Evolutionary conservation across 768 basidiomycete species (phyloP).

Genomic region (Hemileccinum impolitum): DNA sequence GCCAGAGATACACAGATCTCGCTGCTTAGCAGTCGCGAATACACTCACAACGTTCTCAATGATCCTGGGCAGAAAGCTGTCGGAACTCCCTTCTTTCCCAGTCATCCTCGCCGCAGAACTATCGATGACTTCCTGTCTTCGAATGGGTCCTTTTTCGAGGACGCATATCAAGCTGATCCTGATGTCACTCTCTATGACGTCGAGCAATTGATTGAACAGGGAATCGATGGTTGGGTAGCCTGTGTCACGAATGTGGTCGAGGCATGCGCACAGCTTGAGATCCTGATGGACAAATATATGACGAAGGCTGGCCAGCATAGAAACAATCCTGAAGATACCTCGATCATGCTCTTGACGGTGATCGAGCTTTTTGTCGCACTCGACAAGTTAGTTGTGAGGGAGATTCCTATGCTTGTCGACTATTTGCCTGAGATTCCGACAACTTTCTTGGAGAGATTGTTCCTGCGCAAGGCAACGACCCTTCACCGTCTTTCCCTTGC

Average conservation of each 20-base stretch:
- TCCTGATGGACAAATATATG: constrained; percentile 24
- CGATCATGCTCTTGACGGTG: constrained; percentile 36
- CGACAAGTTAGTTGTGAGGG: constrained; percentile 17
- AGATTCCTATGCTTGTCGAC: constrained; percentile 23
- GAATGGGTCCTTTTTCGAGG: constrained; percentile 3
- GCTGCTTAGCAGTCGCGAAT: constrained; percentile 26
- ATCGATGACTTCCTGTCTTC: constrained; percentile 15
- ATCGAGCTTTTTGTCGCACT: constrained; percentile 33
- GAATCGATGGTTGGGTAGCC: constrained; percentile 31
- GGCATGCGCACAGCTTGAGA: constrained; percentile 5
- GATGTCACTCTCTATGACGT: constrained; percentile 33
- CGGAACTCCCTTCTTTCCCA: not conserved
- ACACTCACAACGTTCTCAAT: constrained; percentile 23
- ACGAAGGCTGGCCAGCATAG: constrained; percentile 24
- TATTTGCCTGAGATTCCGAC: constrained; percentile 28
- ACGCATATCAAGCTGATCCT: not conserved
- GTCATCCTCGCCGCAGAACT: constrained; percentile 3
- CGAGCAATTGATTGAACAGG: constrained; percentile 29
- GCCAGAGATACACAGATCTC: constrained; percentile 31
- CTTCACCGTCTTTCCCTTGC: constrained; percentile 28
- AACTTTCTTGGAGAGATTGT: constrained; percentile 16
- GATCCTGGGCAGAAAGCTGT: constrained; percentile 10
- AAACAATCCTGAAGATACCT: constrained; percentile 35
- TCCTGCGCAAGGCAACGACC: constrained; percentile 24
- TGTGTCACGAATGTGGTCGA: not conserved